Evolutionary conservation across 495 filamentous ascomycete genomes (phyloP).

Genomic region (Viridothelium virens): DNA sequence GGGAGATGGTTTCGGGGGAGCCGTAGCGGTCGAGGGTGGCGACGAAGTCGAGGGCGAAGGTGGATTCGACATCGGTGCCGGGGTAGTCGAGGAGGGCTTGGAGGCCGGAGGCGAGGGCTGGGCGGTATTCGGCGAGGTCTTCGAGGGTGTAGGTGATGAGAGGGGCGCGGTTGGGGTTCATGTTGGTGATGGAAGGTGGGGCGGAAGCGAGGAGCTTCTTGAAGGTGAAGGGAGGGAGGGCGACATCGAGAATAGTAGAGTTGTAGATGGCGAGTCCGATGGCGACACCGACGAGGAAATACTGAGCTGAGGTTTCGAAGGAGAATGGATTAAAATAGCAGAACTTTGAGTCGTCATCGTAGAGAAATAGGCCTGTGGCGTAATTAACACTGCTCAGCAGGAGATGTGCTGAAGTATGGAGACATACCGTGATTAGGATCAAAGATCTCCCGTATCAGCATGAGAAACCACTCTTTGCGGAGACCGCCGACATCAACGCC

Average conservation of each 20-base stretch:
- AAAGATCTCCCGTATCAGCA: conserved; percentile 86
- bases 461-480: conserved; percentile 92
- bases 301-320: conserved; percentile 90
- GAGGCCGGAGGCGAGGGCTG: conserved; percentile 67
- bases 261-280: conserved; percentile 94
- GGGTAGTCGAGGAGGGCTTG: conserved; percentile 72
- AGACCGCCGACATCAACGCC: conserved; percentile 87
- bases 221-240: conserved; percentile 87
- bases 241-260: conserved; percentile 87
- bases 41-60: conserved; percentile 79
- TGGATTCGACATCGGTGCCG: conserved; percentile 66
- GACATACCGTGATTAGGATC: conserved; percentile 79
- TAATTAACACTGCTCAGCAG: not conserved
- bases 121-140: conserved; percentile 79
- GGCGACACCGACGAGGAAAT: conserved; percentile 81
- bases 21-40: conserved; percentile 74
- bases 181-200: conserved; percentile 42
- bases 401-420: not conserved
- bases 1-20: conserved; percentile 53
- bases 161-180: conserved; percentile 43
- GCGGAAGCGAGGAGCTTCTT: conserved; percentile 74
- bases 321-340: conserved; percentile 94
- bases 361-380: conserved; percentile 68
- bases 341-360: conserved; percentile 88
- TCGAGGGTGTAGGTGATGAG: conserved; percentile 65